A percentile compares a stretch with the other conserved stretches of the same genome.
Evolutionary conservation across 768 basidiomycete species (phyloP).

Genomic region (Boletus reticuloceps): DNA sequence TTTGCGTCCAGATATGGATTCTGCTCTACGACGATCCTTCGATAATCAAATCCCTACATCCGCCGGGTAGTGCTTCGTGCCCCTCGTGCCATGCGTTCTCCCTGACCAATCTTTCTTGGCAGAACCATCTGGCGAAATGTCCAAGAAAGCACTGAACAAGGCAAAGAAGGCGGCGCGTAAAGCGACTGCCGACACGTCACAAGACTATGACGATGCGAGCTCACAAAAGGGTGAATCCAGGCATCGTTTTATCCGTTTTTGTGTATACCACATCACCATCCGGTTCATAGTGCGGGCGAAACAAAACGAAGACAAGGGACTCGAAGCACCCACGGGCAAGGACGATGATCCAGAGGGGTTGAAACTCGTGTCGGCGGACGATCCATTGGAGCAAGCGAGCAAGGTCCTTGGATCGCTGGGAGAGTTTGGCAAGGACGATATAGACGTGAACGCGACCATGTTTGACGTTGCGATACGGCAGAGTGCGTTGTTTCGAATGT

Average conservation of each 20-base stretch:
- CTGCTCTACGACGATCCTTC: conserved; percentile 68
- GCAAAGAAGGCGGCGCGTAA: conserved; percentile 76
- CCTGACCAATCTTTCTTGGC: neutral
- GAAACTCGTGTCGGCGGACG: conserved; percentile 58
- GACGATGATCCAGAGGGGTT: conserved; percentile 86
- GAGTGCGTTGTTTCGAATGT: conserved; percentile 46
- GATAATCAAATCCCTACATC: conserved; percentile 41
- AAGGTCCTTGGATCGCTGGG: conserved; percentile 67
- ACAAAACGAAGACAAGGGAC: conserved; percentile 64
- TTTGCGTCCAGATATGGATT: conserved; percentile 62
- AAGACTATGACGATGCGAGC: conserved; percentile 36
- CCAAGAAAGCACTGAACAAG: conserved; percentile 84
- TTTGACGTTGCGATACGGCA: conserved; percentile 84
- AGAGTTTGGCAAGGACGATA: conserved; percentile 45
- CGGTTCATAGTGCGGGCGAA: conserved; percentile 29
- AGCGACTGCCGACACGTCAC: conserved; percentile 46
- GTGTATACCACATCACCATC: conserved; percentile 9
- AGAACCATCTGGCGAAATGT: conserved; percentile 29
- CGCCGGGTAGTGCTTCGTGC: conserved; percentile 33
- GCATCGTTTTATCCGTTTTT: conserved; percentile 11
- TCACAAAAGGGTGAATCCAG: conserved; percentile 60
- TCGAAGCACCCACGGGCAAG: conserved; percentile 51
- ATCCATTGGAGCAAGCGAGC: conserved; percentile 72
- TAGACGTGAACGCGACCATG: conserved; percentile 69
- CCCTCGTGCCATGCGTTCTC: conserved; percentile 30